These are phyloP conservation scores for Cyathus striatus DNA, from an alignment of 768 basidiomycete species.

Conservation along the genomic window DNA sequence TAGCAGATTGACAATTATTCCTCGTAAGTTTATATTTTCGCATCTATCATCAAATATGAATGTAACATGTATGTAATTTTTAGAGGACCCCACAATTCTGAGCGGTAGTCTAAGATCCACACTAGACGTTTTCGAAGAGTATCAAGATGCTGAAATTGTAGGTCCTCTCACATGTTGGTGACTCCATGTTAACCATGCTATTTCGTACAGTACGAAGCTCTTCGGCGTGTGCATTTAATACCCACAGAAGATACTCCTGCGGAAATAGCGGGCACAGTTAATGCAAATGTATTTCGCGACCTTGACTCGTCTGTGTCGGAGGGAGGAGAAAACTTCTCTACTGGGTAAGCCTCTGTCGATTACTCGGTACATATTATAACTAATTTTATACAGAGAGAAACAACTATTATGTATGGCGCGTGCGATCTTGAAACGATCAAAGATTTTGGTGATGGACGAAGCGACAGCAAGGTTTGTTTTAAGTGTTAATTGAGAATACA, in stretches of 20 bases:
- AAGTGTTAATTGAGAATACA: slow-evolving; percentile 8
- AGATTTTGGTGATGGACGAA: slow-evolving; percentile 76
- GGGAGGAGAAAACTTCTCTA: slow-evolving; percentile 87
- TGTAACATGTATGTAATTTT: too few species aligned
- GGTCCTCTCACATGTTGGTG: slow-evolving; percentile 10
- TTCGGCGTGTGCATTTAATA: slow-evolving; percentile 81
- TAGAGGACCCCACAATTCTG: slow-evolving; percentile 82
- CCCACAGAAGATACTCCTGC: slow-evolving; percentile 46
- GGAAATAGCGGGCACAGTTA: slow-evolving; percentile 45
- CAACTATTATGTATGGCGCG: slow-evolving; percentile 77
- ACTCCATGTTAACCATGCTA: not conserved
- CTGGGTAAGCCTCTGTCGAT: slow-evolving; percentile 45
- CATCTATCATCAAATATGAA: too few species aligned
- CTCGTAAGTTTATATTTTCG: too few species aligned
- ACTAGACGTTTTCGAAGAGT: slow-evolving; percentile 79
- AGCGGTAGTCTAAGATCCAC: slow-evolving; percentile 75
- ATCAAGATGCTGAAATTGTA: slow-evolving; percentile 74
- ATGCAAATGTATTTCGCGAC: slow-evolving; percentile 72
- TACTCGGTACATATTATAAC: not conserved
- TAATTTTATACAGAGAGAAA: slow-evolving; percentile 47
- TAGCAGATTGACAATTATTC: slow-evolving; percentile 71
- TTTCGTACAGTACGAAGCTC: slow-evolving; percentile 61
- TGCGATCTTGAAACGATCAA: slow-evolving; percentile 70
- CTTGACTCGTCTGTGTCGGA: slow-evolving; percentile 74
- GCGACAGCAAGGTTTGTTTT: slow-evolving; percentile 57